Conservation (phyloP, 1,284 basidiomycete species). For the Ustilago shanxiensis region DNA sequence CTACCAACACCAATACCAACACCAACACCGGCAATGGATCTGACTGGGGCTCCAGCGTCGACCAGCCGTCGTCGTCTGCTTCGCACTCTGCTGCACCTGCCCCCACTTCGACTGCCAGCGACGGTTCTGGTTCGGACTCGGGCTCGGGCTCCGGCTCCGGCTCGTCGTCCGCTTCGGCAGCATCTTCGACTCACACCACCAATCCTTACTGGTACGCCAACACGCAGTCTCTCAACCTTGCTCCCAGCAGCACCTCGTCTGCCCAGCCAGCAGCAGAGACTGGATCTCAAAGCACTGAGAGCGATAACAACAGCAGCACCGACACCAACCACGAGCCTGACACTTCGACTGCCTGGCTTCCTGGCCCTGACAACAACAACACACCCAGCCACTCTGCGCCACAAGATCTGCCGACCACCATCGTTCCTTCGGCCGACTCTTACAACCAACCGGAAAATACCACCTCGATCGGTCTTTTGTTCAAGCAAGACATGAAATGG, state of each 20-base stretch:
- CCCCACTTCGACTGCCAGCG: slow-evolving; percentile 24
- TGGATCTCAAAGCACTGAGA: slow-evolving; percentile 10
- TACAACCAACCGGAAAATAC: slow-evolving; percentile 47
- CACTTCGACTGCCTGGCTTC: slow-evolving; percentile 15
- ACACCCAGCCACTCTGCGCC: neutral
- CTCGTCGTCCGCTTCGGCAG: slow-evolving; percentile 20
- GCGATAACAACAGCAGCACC: slow-evolving; percentile 5
- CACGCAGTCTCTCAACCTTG: slow-evolving; percentile 44
- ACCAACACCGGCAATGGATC: slow-evolving; percentile 15
- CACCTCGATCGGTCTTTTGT: slow-evolving; percentile 56
- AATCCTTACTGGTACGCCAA: slow-evolving; percentile 60
- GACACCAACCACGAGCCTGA: slow-evolving; percentile 11
- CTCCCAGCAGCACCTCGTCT: slow-evolving; percentile 28
- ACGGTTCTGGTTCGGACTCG: slow-evolving; percentile 8
- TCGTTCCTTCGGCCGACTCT: slow-evolving; percentile 49
- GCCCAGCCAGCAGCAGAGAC: slow-evolving; percentile 11
- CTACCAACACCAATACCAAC: neutral
- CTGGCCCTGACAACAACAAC: neutral
- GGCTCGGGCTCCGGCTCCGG: slow-evolving; percentile 10
- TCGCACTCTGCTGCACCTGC: neutral
- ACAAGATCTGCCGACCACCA: slow-evolving; percentile 43
- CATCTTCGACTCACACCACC: slow-evolving; percentile 17
- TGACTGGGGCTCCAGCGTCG: slow-evolving; percentile 16
- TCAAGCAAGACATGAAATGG: slow-evolving; percentile 63
- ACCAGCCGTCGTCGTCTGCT: slow-evolving; percentile 9